Evolutionary conservation across 495 filamentous ascomycete genomes (phyloP).

Genomic region (Choiromyces venosus): DNA sequence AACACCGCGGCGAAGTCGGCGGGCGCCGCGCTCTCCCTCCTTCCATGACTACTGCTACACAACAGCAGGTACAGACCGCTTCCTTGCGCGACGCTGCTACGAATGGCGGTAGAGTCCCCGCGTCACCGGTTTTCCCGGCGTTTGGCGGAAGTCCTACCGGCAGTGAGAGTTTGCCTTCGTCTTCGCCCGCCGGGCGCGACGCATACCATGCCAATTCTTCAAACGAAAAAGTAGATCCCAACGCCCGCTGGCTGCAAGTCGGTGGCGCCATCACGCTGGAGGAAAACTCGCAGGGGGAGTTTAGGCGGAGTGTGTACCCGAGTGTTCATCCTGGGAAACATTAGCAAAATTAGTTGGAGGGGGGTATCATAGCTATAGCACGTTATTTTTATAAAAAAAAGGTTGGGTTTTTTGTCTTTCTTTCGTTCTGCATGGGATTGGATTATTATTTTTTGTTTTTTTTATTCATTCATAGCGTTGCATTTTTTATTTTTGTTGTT

Average conservation of each 20-base stretch:
- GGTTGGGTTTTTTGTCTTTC: conserved; percentile 9
- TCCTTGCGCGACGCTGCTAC: neutral
- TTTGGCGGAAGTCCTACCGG: conserved; percentile 20
- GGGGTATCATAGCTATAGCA: conserved; percentile 6
- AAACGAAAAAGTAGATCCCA: conserved; percentile 22
- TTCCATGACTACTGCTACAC: neutral
- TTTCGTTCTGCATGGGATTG: conserved; percentile 1
- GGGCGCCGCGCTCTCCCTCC: conserved; percentile 15
- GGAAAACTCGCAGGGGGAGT: conserved; percentile 10
- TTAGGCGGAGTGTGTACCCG: conserved; percentile 22
- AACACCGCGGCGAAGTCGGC: conserved; percentile 52
- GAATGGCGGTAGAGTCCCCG: neutral
- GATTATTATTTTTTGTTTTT: conserved; percentile 7
- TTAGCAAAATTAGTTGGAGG: neutral
- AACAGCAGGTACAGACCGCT: neutral
- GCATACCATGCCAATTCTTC: too few species aligned
- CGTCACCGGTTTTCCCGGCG: conserved; percentile 14
- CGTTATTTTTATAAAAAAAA: conserved; percentile 3
- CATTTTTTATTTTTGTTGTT: conserved; percentile 6
- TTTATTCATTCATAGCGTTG: conserved; percentile 16
- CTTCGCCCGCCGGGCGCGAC: too few species aligned
- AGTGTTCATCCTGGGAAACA: conserved; percentile 11
- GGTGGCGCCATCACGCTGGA: conserved; percentile 16
- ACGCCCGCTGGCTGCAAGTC: conserved; percentile 24
- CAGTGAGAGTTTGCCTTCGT: too few species aligned